Conservation (phyloP, 768 basidiomycete genomes). For the Butyriboletus loyo region DNA sequence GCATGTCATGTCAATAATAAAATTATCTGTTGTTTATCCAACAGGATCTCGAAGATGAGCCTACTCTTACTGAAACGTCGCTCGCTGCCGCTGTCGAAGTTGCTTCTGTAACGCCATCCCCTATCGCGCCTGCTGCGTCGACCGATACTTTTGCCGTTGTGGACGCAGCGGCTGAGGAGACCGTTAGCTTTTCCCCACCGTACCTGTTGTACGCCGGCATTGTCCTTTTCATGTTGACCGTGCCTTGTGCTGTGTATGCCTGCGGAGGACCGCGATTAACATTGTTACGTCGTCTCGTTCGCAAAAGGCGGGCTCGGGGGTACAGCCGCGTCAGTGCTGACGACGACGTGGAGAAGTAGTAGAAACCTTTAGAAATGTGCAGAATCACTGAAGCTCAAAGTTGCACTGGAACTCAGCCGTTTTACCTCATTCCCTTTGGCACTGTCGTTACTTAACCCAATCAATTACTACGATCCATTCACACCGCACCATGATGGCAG, state of each 20-base stretch:
- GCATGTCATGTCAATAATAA: constrained; percentile 47
- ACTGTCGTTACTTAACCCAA: not conserved
- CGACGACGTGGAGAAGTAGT: constrained; percentile 54
- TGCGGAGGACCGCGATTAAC: constrained; percentile 40
- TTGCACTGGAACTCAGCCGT: not conserved
- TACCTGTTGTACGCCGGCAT: constrained; percentile 21
- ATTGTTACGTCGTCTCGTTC: constrained; percentile 40
- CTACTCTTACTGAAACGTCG: constrained; percentile 9
- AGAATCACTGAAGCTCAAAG: not conserved
- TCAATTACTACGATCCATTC: not conserved
- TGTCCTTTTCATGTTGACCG: constrained; percentile 41
- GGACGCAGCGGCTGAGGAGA: constrained; percentile 3
- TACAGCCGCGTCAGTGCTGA: constrained; percentile 47
- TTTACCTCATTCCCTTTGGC: not conserved
- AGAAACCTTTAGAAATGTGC: constrained; percentile 2
- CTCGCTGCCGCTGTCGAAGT: constrained; percentile 15
- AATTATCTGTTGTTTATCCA: constrained; percentile 46
- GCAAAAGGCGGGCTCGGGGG: constrained; percentile 31
- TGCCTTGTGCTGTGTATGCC: constrained; percentile 43
- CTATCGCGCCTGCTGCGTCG: not conserved
- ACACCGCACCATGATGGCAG: too few species aligned
- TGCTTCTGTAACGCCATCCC: constrained; percentile 6
- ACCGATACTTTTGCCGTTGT: not conserved
- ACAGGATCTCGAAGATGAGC: constrained; percentile 40
- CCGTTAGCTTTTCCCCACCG: not conserved